Percentiles rank a stretch among this genome's conserved stretches.
Evolutionary conservation across 2,329 filamentous ascomycete species (phyloP).

Genomic region (Blastomyces emzantsi): DNA sequence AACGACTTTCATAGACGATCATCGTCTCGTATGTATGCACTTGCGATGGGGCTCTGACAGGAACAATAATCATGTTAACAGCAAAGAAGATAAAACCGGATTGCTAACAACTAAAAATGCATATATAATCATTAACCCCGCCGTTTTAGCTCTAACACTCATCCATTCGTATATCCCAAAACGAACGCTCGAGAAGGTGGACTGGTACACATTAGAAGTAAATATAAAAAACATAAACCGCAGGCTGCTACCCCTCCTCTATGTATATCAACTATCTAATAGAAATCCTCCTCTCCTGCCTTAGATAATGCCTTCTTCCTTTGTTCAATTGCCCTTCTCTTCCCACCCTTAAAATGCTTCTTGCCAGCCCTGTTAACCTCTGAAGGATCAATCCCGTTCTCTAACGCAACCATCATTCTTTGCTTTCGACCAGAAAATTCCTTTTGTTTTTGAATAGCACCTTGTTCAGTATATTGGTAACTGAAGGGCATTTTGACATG

Average conservation of each 20-base stretch:
- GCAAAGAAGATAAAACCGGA: too few relatives aligned
- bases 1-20: not conserved
- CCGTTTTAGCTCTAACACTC: not conserved
- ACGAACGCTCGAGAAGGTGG: not conserved
- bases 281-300: slow-evolving; percentile 15
- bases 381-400: slow-evolving; percentile 73
- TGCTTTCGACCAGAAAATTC: slow-evolving; percentile 75
- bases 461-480: slow-evolving; percentile 80
- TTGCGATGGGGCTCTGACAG: not conserved
- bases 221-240: not conserved
- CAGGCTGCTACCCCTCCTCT: not conserved
- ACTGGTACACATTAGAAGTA: not conserved
- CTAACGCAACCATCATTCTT: slow-evolving; percentile 65
- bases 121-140: not conserved
- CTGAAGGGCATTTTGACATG: slow-evolving; percentile 75
- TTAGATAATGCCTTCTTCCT: slow-evolving; percentile 21
- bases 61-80: not conserved
- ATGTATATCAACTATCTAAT: slow-evolving; percentile 8
- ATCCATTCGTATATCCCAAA: not conserved
- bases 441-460: slow-evolving; percentile 57
- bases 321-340: slow-evolving; percentile 25
- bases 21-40: not conserved
- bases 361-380: slow-evolving; percentile 64
- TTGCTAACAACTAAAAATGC: not conserved
- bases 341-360: slow-evolving; percentile 59